Evolutionary conservation across 1,139 yeast species (phyloP).

Genomic region (Candida frijolesensis): DNA sequence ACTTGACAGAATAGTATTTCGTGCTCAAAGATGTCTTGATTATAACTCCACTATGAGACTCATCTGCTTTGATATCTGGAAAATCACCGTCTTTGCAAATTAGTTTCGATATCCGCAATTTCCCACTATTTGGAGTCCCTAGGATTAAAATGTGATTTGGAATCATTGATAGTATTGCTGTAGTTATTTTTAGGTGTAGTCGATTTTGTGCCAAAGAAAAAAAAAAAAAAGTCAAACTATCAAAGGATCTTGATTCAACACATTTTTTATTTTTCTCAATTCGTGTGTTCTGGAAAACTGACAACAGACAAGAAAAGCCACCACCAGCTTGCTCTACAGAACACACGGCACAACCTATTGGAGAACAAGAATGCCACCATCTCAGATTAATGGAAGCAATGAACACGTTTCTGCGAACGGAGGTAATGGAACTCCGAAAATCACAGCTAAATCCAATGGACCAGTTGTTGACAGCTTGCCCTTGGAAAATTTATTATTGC

Average conservation of each 20-base stretch:
- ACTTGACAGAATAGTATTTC: conserved; percentile 33
- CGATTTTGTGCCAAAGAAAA: not conserved
- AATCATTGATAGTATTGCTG: conserved; percentile 17
- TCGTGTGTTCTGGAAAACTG: too few species aligned
- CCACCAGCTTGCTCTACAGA: too few species aligned
- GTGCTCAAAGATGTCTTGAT: conserved; percentile 30
- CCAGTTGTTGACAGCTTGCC: conserved; percentile 31
- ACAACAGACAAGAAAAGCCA: too few species aligned
- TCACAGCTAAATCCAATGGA: conserved; percentile 1
- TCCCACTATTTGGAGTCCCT: conserved; percentile 43
- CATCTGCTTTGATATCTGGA: conserved; percentile 13
- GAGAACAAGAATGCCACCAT: conserved; percentile 8
- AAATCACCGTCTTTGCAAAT: conserved; percentile 18
- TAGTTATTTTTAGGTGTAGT: too few species aligned
- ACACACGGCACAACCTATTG: too few species aligned
- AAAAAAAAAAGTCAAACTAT: not conserved
- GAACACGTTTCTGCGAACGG: not conserved
- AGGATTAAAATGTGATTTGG: conserved; percentile 40
- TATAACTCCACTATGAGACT: conserved; percentile 42
- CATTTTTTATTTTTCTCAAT: too few species aligned
- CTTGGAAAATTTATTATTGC: conserved; percentile 41
- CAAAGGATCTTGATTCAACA: not conserved
- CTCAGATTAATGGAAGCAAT: conserved; percentile 5
- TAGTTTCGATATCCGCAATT: conserved; percentile 29
- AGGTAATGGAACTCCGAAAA: not conserved